Evolutionary conservation across 139 green algal species (phyloP).

Genomic region (Edaphochlamys debaryana): DNA sequence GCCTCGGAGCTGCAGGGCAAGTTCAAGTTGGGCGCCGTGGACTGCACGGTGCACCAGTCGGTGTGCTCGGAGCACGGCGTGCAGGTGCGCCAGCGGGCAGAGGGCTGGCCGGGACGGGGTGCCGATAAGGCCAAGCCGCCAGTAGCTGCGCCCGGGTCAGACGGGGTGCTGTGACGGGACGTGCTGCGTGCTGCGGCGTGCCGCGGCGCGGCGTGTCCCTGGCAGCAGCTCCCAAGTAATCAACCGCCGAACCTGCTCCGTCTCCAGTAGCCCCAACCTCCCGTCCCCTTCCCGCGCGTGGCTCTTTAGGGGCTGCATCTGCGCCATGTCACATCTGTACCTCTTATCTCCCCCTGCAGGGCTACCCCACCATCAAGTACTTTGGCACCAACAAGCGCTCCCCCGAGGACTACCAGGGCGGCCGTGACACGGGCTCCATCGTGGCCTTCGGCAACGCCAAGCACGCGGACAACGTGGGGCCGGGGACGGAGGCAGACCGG

Average conservation of each 20-base stretch:
- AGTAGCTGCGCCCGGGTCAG: too few species aligned
- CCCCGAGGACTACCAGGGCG: slow-evolving; percentile 84
- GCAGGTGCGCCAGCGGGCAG: slow-evolving; percentile 17
- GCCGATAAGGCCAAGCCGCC: not conserved
- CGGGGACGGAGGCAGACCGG: too few species aligned
- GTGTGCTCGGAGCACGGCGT: slow-evolving; percentile 58
- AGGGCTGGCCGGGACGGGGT: not conserved
- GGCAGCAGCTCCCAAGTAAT: too few species aligned
- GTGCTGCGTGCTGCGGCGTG: too few species aligned
- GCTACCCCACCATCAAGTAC: slow-evolving; percentile 93
- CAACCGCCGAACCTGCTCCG: too few species aligned
- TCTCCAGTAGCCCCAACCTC: too few species aligned
- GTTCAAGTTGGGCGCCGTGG: slow-evolving; percentile 86
- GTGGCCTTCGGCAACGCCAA: slow-evolving; percentile 53
- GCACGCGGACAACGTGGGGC: slow-evolving; percentile 11
- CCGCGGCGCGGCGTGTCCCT: too few species aligned
- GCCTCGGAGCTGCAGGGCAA: slow-evolving; percentile 71
- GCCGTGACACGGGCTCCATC: slow-evolving; percentile 71
- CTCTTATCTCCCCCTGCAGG: too few species aligned
- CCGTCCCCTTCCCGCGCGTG: too few species aligned
- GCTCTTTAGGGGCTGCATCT: too few species aligned
- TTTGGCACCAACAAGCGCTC: slow-evolving; percentile 84
- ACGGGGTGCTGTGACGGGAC: too few species aligned
- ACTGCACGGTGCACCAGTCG: slow-evolving; percentile 81
- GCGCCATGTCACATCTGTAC: too few species aligned